These are phyloP conservation scores for Hydnum rufescens DNA, from an alignment of 768 basidiomycete species.

Conservation along the genomic window DNA sequence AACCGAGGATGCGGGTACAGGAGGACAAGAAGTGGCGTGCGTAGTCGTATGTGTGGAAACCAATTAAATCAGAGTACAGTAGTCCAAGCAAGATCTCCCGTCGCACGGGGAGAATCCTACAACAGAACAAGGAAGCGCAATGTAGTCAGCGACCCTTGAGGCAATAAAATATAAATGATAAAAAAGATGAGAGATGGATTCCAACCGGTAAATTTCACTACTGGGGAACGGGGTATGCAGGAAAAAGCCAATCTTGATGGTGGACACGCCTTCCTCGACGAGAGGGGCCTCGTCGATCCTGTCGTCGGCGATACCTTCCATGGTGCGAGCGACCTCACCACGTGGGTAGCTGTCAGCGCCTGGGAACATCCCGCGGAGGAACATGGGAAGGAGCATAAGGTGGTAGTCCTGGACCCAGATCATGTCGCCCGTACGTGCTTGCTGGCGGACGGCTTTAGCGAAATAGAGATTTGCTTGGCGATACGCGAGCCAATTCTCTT, in stretches of 20 bases:
- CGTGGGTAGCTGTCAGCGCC: slow-evolving; percentile 36
- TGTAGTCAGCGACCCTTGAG: not conserved
- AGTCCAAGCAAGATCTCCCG: slow-evolving; percentile 94
- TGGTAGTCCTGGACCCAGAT: slow-evolving; percentile 99
- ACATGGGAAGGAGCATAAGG: slow-evolving; percentile 93
- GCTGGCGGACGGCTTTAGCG: slow-evolving; percentile 67
- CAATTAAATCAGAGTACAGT: slow-evolving; percentile 89
- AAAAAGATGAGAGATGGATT: slow-evolving; percentile 6
- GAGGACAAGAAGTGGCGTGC: slow-evolving; percentile 98
- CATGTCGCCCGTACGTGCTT: slow-evolving; percentile 73
- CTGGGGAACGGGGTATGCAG: slow-evolving; percentile 96
- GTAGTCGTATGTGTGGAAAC: slow-evolving; percentile 99
- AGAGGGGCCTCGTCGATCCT: slow-evolving; percentile 23
- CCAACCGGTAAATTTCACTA: slow-evolving; percentile 89
- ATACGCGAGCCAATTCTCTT: slow-evolving; percentile 95
- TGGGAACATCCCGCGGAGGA: slow-evolving; percentile 75
- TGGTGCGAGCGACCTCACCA: slow-evolving; percentile 47
- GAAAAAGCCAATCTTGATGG: slow-evolving; percentile 93
- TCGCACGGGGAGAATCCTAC: slow-evolving; percentile 85
- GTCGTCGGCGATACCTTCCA: slow-evolving; percentile 42
- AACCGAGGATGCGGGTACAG: slow-evolving; percentile 85
- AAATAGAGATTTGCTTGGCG: slow-evolving; percentile 91
- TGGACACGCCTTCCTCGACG: slow-evolving; percentile 20
- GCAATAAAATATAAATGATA: slow-evolving; percentile 5
- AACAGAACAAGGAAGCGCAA: not conserved